A percentile compares a stretch with the other conserved stretches of the same genome.
These are phyloP conservation scores for Entoloma clypeatum DNA, from an alignment of 1,284 basidiomycete genomes.

Conservation along the genomic window DNA sequence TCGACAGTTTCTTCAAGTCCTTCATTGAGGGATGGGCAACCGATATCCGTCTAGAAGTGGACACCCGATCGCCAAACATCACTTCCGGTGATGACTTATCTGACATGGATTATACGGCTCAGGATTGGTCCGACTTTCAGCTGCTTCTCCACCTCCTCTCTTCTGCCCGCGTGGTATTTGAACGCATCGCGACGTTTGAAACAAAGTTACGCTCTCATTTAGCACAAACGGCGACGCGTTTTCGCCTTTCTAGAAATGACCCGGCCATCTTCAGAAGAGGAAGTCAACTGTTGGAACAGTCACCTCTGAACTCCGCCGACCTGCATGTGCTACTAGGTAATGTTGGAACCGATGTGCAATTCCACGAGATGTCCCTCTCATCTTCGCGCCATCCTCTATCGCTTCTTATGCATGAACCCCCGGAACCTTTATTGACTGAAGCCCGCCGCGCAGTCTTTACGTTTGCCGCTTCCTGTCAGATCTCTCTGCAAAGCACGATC, in stretches of 20 bases:
- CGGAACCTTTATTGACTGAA: slow-evolving; percentile 49
- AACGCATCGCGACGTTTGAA: slow-evolving; percentile 69
- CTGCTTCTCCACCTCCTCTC: slow-evolving; percentile 78
- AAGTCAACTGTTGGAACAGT: slow-evolving; percentile 73
- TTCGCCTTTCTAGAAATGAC: slow-evolving; percentile 54
- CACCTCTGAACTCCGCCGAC: slow-evolving; percentile 76
- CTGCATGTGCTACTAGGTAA: slow-evolving; percentile 62
- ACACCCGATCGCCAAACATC: slow-evolving; percentile 30
- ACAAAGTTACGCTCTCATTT: slow-evolving; percentile 57
- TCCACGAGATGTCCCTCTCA: slow-evolving; percentile 21
- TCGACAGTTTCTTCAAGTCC: slow-evolving; percentile 66
- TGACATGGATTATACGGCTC: slow-evolving; percentile 81
- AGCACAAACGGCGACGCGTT: slow-evolving; percentile 52
- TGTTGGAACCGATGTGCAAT: slow-evolving; percentile 41
- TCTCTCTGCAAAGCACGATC: slow-evolving; percentile 77
- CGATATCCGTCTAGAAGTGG: slow-evolving; percentile 43
- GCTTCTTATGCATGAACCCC: slow-evolving; percentile 16
- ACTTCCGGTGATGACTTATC: slow-evolving; percentile 55
- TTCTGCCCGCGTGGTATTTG: slow-evolving; percentile 66
- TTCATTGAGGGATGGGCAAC: slow-evolving; percentile 67
- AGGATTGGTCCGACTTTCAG: slow-evolving; percentile 87
- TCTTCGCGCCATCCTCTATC: slow-evolving; percentile 20
- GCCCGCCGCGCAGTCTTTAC: slow-evolving; percentile 58
- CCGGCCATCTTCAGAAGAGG: slow-evolving; percentile 61
- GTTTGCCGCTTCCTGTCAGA: slow-evolving; percentile 75